phyloP scores from a whole-genome alignment of 805 yeast species.

The Cyberlindnera subsufficiens region DNA sequence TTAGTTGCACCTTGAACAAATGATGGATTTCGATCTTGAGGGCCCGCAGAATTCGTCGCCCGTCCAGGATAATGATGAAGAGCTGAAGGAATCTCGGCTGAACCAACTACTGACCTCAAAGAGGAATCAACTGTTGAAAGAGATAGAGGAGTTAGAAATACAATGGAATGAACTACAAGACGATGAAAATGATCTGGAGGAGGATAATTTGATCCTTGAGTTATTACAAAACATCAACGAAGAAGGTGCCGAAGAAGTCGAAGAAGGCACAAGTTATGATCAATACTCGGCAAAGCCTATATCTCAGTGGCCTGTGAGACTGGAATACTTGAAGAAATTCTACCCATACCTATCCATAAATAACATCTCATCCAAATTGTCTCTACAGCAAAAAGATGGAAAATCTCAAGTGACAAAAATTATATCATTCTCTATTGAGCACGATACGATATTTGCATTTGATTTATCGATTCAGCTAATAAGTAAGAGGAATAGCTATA shows the following conservation, averaged over 20 bases:
- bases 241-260: slow-evolving; percentile 3
- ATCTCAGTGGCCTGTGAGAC: slow-evolving; percentile 18
- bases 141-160: slow-evolving; percentile 14
- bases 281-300: slow-evolving; percentile 17
- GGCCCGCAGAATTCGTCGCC: slow-evolving; percentile 13
- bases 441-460: slow-evolving; percentile 8
- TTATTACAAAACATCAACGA: slow-evolving; percentile 2
- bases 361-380: slow-evolving; percentile 10
- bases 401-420: slow-evolving; percentile 13
- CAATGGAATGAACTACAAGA: slow-evolving; percentile 17
- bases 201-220: slow-evolving; percentile 10
- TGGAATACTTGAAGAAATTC: slow-evolving; percentile 17
- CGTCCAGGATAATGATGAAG: slow-evolving; percentile 9
- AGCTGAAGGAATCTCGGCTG: slow-evolving; percentile 9
- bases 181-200: slow-evolving; percentile 5
- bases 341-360: slow-evolving; percentile 17
- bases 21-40: not conserved
- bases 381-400: slow-evolving; percentile 10
- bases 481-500: slow-evolving; percentile 9
- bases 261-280: slow-evolving; percentile 1
- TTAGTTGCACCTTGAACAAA: too few relatives aligned
- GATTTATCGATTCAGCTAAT: slow-evolving; percentile 12
- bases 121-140: slow-evolving; percentile 10
- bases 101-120: slow-evolving; percentile 7
- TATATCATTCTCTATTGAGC: slow-evolving; percentile 13